Conservation (phyloP, 176 grass and related monocot species). For the Areca catechu region DNA sequence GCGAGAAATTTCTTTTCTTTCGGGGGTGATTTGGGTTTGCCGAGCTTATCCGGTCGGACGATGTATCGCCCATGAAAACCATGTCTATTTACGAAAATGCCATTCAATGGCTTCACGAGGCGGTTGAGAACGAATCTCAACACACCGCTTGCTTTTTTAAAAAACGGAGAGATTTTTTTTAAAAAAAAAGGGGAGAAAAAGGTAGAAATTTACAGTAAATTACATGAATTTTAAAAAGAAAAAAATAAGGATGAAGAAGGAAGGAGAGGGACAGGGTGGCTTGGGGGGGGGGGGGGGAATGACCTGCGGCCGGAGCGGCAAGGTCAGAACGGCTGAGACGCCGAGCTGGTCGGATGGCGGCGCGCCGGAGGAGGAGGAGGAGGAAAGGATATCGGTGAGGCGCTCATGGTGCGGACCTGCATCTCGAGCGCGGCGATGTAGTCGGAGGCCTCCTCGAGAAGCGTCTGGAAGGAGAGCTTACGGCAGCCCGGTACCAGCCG, state of each 20-base stretch:
- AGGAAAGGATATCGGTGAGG: slow-evolving; percentile 61
- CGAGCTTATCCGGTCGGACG: too few relatives aligned
- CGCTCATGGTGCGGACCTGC: slow-evolving; percentile 86
- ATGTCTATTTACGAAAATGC: too few relatives aligned
- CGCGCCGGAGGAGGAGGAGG: slow-evolving; percentile 14
- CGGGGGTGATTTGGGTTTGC: too few relatives aligned
- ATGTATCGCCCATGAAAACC: too few relatives aligned
- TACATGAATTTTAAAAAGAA: slow-evolving; percentile 19
- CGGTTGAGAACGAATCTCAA: too few relatives aligned
- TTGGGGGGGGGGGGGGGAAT: not conserved
- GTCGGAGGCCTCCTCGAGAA: slow-evolving; percentile 65
- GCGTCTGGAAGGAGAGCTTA: slow-evolving; percentile 52
- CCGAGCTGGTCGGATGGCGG: slow-evolving; percentile 17
- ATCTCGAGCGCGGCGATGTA: slow-evolving; percentile 91
- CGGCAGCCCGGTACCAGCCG: slow-evolving; percentile 73
- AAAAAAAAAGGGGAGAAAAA: slow-evolving; percentile 1
- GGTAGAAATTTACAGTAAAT: slow-evolving; percentile 20
- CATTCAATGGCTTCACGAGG: too few relatives aligned
- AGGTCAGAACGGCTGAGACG: slow-evolving; percentile 13
- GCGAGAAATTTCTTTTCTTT: too few relatives aligned
- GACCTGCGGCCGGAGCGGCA: slow-evolving; percentile 9
- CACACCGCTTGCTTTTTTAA: not conserved
- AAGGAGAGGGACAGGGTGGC: slow-evolving; percentile 19
- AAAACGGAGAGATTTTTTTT: slow-evolving; percentile 17
- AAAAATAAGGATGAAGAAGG: not conserved